phyloP scores from a whole-genome alignment of 2,329 filamentous ascomycete species.

The Stylonectria norvegica region DNA sequence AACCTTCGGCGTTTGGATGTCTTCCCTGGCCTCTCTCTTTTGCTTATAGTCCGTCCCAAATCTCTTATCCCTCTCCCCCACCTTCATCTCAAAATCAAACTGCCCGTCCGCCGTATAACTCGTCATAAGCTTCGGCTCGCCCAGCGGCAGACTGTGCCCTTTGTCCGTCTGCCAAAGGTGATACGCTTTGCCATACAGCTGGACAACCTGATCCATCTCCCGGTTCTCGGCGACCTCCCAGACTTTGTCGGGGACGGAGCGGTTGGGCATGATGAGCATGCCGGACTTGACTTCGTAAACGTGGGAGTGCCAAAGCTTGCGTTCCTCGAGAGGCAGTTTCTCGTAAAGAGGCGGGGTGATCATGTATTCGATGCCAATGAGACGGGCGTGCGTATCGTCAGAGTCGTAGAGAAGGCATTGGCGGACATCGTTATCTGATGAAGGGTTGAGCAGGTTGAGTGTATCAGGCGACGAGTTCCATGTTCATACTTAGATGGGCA shows the following conservation, averaged over 20 bases:
- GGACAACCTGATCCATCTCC: constrained; percentile 75
- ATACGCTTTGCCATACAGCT: constrained; percentile 78
- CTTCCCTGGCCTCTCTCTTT: constrained; percentile 44
- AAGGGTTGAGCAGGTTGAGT: constrained; percentile 32
- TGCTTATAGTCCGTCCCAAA: constrained; percentile 44
- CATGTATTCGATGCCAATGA: constrained; percentile 90
- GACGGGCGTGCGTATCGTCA: constrained; percentile 59
- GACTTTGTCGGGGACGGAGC: constrained; percentile 51
- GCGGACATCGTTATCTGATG: constrained; percentile 58
- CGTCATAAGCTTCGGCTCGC: constrained; percentile 53
- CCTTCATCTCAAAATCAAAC: constrained; percentile 42
- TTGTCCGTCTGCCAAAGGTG: constrained; percentile 84
- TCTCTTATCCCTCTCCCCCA: constrained; percentile 43
- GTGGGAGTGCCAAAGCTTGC: constrained; percentile 75
- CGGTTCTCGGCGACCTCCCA: constrained; percentile 77
- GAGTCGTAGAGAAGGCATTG: constrained; percentile 86
- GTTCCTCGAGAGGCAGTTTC: constrained; percentile 63
- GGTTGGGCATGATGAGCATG: constrained; percentile 75
- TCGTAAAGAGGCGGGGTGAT: constrained; percentile 67
- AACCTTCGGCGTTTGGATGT: constrained; percentile 39
- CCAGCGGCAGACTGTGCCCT: constrained; percentile 57
- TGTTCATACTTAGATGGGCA: constrained; percentile 57
- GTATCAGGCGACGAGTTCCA: constrained; percentile 28
- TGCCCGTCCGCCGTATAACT: constrained; percentile 50
- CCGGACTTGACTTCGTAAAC: constrained; percentile 73